Evolutionary conservation across 768 basidiomycete genomes (phyloP).

Genomic region (Russula griseocarnosa): DNA sequence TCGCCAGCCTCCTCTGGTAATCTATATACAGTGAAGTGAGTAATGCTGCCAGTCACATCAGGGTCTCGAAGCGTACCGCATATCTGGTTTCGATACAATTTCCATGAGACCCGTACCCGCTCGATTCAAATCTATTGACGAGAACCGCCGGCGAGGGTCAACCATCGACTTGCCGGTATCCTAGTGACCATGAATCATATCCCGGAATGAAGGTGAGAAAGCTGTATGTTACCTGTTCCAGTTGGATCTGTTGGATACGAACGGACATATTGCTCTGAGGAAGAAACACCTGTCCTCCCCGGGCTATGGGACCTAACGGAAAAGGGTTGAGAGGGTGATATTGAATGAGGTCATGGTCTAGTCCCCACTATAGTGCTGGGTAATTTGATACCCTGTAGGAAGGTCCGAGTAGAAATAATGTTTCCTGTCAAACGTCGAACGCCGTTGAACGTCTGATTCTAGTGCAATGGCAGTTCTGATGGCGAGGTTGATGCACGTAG

Average conservation of each 20-base stretch:
- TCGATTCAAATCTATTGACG: constrained; percentile 82
- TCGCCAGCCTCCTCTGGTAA: constrained; percentile 87
- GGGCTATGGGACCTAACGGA: constrained; percentile 74
- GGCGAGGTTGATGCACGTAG: constrained; percentile 71
- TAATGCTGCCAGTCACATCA: neutral
- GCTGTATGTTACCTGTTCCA: constrained; percentile 67
- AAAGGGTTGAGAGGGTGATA: constrained; percentile 11
- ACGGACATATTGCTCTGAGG: constrained; percentile 45
- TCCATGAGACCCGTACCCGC: constrained; percentile 90
- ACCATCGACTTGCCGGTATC: constrained; percentile 88
- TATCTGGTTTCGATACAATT: constrained; percentile 92
- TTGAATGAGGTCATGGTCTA: neutral
- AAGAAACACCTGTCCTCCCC: constrained; percentile 54
- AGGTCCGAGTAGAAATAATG: constrained; percentile 98
- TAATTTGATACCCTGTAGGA: constrained; percentile 94
- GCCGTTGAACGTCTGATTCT: constrained; percentile 53
- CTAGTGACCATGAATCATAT: constrained; percentile 38
- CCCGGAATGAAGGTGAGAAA: neutral
- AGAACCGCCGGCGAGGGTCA: constrained; percentile 46
- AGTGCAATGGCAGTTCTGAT: constrained; percentile 80
- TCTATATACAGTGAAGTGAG: constrained; percentile 31
- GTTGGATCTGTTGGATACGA: constrained; percentile 90
- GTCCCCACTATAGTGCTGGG: constrained; percentile 20
- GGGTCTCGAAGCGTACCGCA: constrained; percentile 43
- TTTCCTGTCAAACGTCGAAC: constrained; percentile 90